phyloP scores from a whole-genome alignment of 768 basidiomycete genomes.

The Suillus weaverae region DNA sequence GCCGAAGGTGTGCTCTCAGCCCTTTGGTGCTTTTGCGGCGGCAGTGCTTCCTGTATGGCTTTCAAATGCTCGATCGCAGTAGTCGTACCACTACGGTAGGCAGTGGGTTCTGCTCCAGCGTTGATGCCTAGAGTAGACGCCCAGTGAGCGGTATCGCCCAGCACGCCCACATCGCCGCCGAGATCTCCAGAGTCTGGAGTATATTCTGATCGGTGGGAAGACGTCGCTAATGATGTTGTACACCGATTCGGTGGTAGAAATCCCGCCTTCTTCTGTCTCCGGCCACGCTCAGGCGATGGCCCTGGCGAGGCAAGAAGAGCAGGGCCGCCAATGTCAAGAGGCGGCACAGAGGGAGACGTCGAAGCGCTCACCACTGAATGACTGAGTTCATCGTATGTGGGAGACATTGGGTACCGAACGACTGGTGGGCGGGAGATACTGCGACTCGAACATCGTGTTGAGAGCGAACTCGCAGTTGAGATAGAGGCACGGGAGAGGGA shows the following conservation, averaged over 20 bases:
- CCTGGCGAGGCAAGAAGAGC: conserved; percentile 20
- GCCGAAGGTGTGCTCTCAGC: conserved; percentile 33
- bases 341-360: conserved; percentile 21
- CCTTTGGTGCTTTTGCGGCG: conserved; percentile 16
- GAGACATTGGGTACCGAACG: conserved; percentile 23
- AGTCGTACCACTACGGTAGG: conserved; percentile 15
- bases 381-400: conserved; percentile 27
- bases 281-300: conserved; percentile 28
- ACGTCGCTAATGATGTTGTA: conserved; percentile 23
- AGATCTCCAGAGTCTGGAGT: conserved; percentile 22
- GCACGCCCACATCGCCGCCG: conserved; percentile 20
- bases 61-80: conserved; percentile 23
- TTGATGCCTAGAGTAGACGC: conserved; percentile 20
- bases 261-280: conserved; percentile 24
- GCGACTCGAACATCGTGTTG: conserved; percentile 39
- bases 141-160: conserved; percentile 31
- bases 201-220: conserved; percentile 25
- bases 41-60: conserved; percentile 17
- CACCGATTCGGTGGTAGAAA: conserved; percentile 15
- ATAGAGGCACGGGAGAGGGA: conserved; percentile 53
- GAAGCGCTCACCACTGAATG: conserved; percentile 19
- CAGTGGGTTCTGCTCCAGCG: conserved; percentile 23
- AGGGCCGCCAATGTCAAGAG: conserved; percentile 30
- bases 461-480: conserved; percentile 39
- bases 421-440: conserved; percentile 42